phyloP scores from a whole-genome alignment of 345 rosid genomes.

The Linum usitatissimum region DNA sequence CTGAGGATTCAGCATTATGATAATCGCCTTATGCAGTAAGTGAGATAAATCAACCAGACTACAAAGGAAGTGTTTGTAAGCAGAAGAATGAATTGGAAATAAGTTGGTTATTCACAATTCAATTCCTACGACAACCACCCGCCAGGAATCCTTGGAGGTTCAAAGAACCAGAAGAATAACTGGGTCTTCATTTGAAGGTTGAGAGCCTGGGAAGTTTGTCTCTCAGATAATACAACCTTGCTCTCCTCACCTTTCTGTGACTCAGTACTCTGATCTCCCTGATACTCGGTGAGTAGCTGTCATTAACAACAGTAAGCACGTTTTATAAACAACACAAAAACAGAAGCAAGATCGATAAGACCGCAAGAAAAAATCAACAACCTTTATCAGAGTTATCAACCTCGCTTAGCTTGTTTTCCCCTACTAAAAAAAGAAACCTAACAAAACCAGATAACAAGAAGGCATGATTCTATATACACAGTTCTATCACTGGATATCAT shows the following conservation, averaged over 20 bases:
- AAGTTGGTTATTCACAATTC: background rate
- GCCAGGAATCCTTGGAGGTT: background rate
- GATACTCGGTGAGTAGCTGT: conserved; percentile 70
- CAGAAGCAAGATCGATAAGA: background rate
- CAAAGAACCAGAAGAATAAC: background rate
- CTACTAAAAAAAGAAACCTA: too few relatives aligned
- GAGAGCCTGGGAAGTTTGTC: conserved; percentile 89
- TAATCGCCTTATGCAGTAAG: conserved; percentile 3
- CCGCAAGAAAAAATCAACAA: too few relatives aligned
- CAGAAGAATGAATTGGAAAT: background rate
- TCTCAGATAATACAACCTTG: conserved; percentile 73
- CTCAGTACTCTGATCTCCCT: conserved; percentile 58
- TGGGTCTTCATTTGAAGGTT: conserved; percentile 52
- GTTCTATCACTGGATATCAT: too few relatives aligned
- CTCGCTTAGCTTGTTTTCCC: too few relatives aligned
- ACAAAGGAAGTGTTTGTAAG: conserved; percentile 4
- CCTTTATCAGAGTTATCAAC: too few relatives aligned
- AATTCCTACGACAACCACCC: background rate
- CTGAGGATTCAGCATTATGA: background rate
- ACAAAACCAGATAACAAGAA: too few relatives aligned
- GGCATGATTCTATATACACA: too few relatives aligned
- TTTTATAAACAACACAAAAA: background rate
- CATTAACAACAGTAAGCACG: conserved; percentile 1
- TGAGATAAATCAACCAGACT: conserved; percentile 1
- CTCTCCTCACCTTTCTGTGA: conserved; percentile 80